Base-by-base conservation (phyloP, 1,139 yeast species). In the Blastobotrys arbuscula region DNA sequence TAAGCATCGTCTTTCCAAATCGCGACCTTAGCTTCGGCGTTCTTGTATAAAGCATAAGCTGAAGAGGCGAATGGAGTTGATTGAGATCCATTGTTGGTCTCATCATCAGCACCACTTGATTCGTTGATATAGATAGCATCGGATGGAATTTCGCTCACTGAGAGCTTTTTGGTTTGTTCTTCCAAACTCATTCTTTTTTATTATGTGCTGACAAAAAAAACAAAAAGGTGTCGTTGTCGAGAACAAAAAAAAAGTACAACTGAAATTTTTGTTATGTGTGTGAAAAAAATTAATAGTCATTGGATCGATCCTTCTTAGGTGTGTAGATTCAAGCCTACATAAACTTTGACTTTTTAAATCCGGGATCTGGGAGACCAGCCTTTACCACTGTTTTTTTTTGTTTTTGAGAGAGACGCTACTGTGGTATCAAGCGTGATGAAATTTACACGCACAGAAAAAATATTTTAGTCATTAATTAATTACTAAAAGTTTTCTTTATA, bases 31-130 rank as follows among this genome's bases (percentile, higher is more conserved):
- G 81, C 88, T 45, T 69, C 64, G 38, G 69, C 64, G 61, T 69
- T 47, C n/a, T 51, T 47, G 54, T 54, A 88, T 41, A 85, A 63
- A 2, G 97, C 98, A 65, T 68, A 92, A 1, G 97, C 96, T 21
- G 97, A 74, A 10, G 90, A 78, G 64, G 84, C 79, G 71, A 71
- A 89, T 44, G 98, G 97, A 31, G 73, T 62, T 28, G 72, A 75
- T 64, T 82, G 75, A 26, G 87, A 58, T 42, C 97, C 97, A 9
- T 52, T 50, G 9, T 73, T 67, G 19, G 66, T 66, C 26, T 75
- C 72, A 31, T 71, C 75, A 60, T 90, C 97, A 21, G 63, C 69
- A 52, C 97, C 97, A 7, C 76, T 67, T 46, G 73, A 65, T 58
- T 88, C 95, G 76, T 84, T 78, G 57, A 90, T 83, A 71, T 83